phyloP scores from a whole-genome alignment of 2,329 filamentous ascomycete genomes.

The Paecilomyces formosus region DNA sequence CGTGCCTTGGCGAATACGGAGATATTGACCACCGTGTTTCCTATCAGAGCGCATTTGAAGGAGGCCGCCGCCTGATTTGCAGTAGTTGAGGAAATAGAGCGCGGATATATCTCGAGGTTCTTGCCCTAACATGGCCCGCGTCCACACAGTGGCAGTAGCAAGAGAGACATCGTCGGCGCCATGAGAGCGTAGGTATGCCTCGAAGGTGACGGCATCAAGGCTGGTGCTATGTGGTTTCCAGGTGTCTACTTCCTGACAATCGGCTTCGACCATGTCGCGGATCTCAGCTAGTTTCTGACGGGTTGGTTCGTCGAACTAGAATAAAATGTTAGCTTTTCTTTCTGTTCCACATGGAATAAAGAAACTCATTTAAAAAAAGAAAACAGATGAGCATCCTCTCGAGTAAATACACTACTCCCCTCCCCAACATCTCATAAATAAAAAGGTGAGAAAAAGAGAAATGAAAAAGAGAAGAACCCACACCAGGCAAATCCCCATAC shows the following conservation, averaged over 20 bases:
- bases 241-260: not conserved
- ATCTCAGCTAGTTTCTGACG: not conserved
- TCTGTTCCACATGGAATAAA: not conserved
- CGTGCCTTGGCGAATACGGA: constrained; percentile 43
- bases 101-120: constrained; percentile 45
- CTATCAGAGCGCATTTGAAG: constrained; percentile 47
- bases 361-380: not conserved
- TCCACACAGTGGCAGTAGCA: constrained; percentile 38
- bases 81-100: constrained; percentile 50
- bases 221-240: constrained; percentile 13
- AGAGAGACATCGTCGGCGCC: constrained; percentile 22
- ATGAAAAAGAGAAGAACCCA: not conserved
- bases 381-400: not conserved
- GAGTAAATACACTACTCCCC: not conserved
- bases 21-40: constrained; percentile 47
- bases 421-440: no score
- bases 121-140: constrained; percentile 44
- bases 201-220: constrained; percentile 32
- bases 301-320: not conserved
- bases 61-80: constrained; percentile 46
- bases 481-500: constrained; percentile 6
- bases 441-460: no score
- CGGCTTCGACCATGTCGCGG: not conserved
- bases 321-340: not conserved
- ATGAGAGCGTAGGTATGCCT: constrained; percentile 27